phyloP scores from a whole-genome alignment of 257 asterid genomes.

The Gynochthodes officinalis region DNA sequence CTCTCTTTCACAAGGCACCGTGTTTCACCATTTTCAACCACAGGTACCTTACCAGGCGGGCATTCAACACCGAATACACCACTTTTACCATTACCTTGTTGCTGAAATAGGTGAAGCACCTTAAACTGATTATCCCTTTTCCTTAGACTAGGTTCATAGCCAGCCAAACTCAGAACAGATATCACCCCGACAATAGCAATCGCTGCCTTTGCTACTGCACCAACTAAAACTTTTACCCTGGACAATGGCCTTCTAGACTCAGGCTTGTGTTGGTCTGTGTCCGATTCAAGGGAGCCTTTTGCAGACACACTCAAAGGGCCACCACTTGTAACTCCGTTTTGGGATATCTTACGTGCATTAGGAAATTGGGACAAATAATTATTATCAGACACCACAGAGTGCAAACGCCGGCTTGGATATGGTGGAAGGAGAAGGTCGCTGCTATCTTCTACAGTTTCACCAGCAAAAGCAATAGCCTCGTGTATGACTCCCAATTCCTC shows the following conservation, averaged over 20 bases:
- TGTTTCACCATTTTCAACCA: conserved; percentile 69
- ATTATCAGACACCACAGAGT: conserved; percentile 38
- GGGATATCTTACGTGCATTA: conserved; percentile 36
- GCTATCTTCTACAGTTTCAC: conserved; percentile 68
- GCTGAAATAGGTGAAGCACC: conserved; percentile 40
- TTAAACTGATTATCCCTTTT: conserved; percentile 52
- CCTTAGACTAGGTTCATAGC: conserved; percentile 62
- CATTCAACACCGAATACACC: conserved; percentile 30
- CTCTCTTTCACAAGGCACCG: conserved; percentile 85
- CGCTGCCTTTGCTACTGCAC: conserved; percentile 61
- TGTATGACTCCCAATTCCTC: conserved; percentile 68
- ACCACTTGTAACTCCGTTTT: conserved; percentile 35
- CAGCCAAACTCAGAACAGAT: conserved; percentile 65
- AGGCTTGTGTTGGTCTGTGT: conserved; percentile 21
- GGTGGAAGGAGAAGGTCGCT: conserved; percentile 95
- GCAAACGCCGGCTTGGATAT: conserved; percentile 76
- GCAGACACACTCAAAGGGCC: conserved; percentile 19
- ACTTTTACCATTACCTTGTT: conserved; percentile 25
- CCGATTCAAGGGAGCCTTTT: conserved; percentile 19
- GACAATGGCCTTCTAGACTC: conserved; percentile 34
- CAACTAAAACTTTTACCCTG: conserved; percentile 34
- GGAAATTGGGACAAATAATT: conserved; percentile 43
- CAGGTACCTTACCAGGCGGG: conserved; percentile 72
- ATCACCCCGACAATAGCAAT: conserved; percentile 66
- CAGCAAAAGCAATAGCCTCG: conserved; percentile 83